Percentiles rank a stretch among this genome's conserved stretches.
Evolutionary conservation across 441 rosid species (phyloP).

Genomic region (Adansonia madagascariensis): DNA sequence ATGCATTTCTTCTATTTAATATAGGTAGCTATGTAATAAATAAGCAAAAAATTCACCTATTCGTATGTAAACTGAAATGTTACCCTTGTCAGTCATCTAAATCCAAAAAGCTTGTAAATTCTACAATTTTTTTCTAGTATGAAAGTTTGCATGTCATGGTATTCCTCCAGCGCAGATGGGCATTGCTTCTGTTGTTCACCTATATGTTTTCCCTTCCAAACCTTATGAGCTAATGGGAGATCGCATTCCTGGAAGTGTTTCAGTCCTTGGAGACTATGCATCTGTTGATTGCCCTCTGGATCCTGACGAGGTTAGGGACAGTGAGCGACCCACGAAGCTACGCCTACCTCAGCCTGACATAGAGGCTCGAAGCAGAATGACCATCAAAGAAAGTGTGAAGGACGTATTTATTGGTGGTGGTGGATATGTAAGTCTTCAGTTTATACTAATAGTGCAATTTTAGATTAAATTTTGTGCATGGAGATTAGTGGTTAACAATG

Average conservation of each 20-base stretch:
- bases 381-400: slow-evolving; percentile 88
- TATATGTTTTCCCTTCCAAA: slow-evolving; percentile 91
- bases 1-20: slow-evolving; percentile 4
- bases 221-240: slow-evolving; percentile 96
- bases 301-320: slow-evolving; percentile 98
- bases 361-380: slow-evolving; percentile 81
- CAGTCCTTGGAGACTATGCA: slow-evolving; percentile 97
- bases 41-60: background rate
- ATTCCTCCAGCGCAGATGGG: slow-evolving; percentile 96
- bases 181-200: slow-evolving; percentile 95
- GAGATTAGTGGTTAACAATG: background rate
- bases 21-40: background rate
- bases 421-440: slow-evolving; percentile 74
- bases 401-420: slow-evolving; percentile 96
- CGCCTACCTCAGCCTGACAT: slow-evolving; percentile 87
- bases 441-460: background rate
- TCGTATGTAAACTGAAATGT: background rate
- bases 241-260: slow-evolving; percentile 69
- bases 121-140: slow-evolving; percentile 20
- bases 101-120: slow-evolving; percentile 21
- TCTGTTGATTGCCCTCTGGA: slow-evolving; percentile 91
- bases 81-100: background rate
- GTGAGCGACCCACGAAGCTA: slow-evolving; percentile 94
- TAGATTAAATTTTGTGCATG: background rate
- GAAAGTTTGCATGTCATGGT: slow-evolving; percentile 43